phyloP scores from a whole-genome alignment of 2,329 filamentous ascomycete species.

The Fonsecaea nubica region DNA sequence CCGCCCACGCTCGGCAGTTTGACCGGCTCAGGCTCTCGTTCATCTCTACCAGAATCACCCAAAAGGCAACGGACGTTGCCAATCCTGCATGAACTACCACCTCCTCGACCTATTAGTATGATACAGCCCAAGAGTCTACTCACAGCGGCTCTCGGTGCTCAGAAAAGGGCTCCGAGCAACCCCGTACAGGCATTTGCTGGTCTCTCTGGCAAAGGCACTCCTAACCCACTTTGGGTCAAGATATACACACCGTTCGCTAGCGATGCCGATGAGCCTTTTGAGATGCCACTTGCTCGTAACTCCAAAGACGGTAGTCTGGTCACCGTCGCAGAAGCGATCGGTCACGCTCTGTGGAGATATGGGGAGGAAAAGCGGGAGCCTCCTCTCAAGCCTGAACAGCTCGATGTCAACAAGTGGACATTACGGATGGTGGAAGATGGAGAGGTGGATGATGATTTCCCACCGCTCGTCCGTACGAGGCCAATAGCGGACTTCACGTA shows the following conservation, averaged over 20 bases:
- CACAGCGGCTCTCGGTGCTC: slow-evolving; percentile 64
- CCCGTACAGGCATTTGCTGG: slow-evolving; percentile 67
- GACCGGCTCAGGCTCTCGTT: slow-evolving; percentile 39
- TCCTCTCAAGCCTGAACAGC: slow-evolving; percentile 57
- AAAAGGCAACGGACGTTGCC: slow-evolving; percentile 56
- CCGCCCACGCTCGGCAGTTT: slow-evolving; percentile 54
- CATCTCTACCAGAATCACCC: slow-evolving; percentile 53
- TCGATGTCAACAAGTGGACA: slow-evolving; percentile 68
- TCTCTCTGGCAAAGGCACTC: slow-evolving; percentile 66
- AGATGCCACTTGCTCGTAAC: slow-evolving; percentile 63
- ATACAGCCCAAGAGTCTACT: slow-evolving; percentile 64
- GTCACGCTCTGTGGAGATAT: slow-evolving; percentile 67
- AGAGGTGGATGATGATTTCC: slow-evolving; percentile 71
- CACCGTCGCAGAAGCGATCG: slow-evolving; percentile 68
- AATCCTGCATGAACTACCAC: slow-evolving; percentile 64
- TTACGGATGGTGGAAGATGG: slow-evolving; percentile 72
- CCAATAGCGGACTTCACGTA: slow-evolving; percentile 69
- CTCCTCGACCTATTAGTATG: slow-evolving; percentile 67
- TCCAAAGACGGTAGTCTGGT: slow-evolving; percentile 62
- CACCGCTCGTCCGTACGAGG: slow-evolving; percentile 62
- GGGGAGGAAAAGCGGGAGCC: slow-evolving; percentile 64
- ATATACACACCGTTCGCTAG: slow-evolving; percentile 67
- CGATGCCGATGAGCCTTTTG: slow-evolving; percentile 62
- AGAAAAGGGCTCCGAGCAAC: slow-evolving; percentile 63
- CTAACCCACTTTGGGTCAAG: slow-evolving; percentile 67